Conservation (phyloP, 2,329 filamentous ascomycete species). For the Aspergillus costaricaensis region DNA sequence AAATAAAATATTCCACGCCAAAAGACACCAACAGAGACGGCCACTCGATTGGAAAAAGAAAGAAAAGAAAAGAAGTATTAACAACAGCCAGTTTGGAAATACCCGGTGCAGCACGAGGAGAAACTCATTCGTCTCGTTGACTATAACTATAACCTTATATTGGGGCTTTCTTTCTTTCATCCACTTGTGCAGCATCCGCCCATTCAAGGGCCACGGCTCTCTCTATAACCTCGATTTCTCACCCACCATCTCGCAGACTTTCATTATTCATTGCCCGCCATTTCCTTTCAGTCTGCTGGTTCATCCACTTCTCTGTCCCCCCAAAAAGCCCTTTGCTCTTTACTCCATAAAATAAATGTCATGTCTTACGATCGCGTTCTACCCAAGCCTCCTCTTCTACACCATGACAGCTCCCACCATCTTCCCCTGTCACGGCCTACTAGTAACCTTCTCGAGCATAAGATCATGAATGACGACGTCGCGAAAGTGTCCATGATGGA, state of each 20-base stretch:
- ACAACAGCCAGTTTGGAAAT: background rate
- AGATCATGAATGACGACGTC: conserved; percentile 43
- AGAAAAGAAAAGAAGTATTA: conserved; percentile 4
- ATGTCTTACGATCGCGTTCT: conserved; percentile 54
- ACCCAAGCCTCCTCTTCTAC: conserved; percentile 45
- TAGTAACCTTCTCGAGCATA: conserved; percentile 44
- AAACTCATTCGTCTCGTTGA: conserved; percentile 7
- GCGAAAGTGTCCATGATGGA: conserved; percentile 24
- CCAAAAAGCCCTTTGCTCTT: conserved; percentile 6
- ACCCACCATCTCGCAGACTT: conserved; percentile 15
- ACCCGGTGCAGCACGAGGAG: conserved; percentile 9
- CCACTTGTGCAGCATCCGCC: conserved; percentile 1
- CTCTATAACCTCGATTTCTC: conserved; percentile 6
- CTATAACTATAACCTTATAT: conserved; percentile 20
- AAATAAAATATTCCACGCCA: background rate
- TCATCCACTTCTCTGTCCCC: background rate
- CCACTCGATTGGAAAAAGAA: conserved; percentile 2
- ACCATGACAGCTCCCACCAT: conserved; percentile 39
- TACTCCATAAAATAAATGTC: conserved; percentile 42
- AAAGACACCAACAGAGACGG: background rate
- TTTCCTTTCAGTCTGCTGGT: conserved; percentile 16
- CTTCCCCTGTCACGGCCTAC: conserved; percentile 34
- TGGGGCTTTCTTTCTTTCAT: conserved; percentile 11
- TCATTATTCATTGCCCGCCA: conserved; percentile 15
- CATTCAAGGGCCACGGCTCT: background rate